These are phyloP conservation scores for Piper longum DNA, from an alignment of 164 flowering plant genomes.

Conservation along the genomic window DNA sequence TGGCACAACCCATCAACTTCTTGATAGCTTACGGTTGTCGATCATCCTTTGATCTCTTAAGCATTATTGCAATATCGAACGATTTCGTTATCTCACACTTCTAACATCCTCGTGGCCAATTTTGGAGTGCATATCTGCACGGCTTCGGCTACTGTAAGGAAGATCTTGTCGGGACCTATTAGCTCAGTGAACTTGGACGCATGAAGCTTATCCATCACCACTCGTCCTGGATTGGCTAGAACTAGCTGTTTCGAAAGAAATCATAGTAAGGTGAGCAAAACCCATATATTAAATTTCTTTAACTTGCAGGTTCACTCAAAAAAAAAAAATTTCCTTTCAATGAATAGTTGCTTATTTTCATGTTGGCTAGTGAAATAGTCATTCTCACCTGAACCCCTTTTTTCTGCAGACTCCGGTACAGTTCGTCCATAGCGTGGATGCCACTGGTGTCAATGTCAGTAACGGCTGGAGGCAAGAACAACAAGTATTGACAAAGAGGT, in stretches of 20 bases:
- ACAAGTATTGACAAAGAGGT: background rate
- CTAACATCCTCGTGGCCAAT: background rate
- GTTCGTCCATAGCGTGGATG: conserved; percentile 66
- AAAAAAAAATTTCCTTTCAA: background rate
- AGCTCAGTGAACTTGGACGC: conserved; percentile 34
- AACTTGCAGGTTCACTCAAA: background rate
- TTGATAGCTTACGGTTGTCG: background rate
- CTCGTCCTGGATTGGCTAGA: conserved; percentile 78
- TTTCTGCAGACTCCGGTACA: conserved; percentile 45
- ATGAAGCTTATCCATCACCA: conserved; percentile 73
- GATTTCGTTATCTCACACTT: background rate
- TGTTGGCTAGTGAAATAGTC: background rate
- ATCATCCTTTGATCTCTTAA: background rate
- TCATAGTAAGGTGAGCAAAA: conserved; percentile 5
- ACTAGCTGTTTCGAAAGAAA: conserved; percentile 32
- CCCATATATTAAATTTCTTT: background rate
- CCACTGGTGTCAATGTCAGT: conserved; percentile 89
- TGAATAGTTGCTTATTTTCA: background rate
- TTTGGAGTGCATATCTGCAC: conserved; percentile 46
- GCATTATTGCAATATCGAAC: background rate
- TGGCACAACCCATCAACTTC: background rate
- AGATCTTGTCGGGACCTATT: conserved; percentile 63
- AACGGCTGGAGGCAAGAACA: conserved; percentile 40
- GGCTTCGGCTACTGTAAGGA: conserved; percentile 80
- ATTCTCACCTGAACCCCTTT: conserved; percentile 46